A percentile compares a stretch with the other conserved stretches of the same genome.
These are phyloP conservation scores for Fusarium ambrosium DNA, from an alignment of 2,329 filamentous ascomycete species.

Conservation along the genomic window DNA sequence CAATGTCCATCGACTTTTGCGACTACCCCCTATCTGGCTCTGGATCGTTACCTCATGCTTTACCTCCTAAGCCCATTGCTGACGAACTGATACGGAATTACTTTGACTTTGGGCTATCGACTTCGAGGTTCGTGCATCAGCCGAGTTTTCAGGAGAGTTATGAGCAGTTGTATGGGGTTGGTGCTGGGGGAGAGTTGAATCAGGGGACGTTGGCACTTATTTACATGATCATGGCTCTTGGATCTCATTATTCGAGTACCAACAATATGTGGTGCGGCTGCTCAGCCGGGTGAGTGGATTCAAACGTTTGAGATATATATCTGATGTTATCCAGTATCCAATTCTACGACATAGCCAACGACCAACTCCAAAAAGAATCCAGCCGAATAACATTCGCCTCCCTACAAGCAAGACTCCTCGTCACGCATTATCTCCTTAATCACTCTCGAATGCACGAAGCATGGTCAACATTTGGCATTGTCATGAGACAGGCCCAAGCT, in stretches of 20 bases:
- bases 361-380: background rate
- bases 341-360: background rate
- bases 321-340: background rate
- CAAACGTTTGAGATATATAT: fast-evolving
- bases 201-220: background rate
- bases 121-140: background rate
- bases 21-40: background rate
- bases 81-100: background rate
- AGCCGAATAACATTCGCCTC: background rate
- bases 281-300: background rate
- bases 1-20: background rate
- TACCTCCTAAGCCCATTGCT: background rate
- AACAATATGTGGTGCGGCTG: background rate
- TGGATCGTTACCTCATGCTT: background rate
- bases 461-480: background rate
- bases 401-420: background rate
- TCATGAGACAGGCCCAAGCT: background rate
- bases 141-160: background rate
- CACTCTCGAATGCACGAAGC: background rate
- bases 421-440: background rate
- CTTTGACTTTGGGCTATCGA: background rate
- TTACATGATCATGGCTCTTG: background rate
- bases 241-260: background rate
- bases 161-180: background rate
- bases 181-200: background rate